phyloP scores from a whole-genome alignment of 1,284 basidiomycete species.

The Lignosus rhinocerotis region DNA sequence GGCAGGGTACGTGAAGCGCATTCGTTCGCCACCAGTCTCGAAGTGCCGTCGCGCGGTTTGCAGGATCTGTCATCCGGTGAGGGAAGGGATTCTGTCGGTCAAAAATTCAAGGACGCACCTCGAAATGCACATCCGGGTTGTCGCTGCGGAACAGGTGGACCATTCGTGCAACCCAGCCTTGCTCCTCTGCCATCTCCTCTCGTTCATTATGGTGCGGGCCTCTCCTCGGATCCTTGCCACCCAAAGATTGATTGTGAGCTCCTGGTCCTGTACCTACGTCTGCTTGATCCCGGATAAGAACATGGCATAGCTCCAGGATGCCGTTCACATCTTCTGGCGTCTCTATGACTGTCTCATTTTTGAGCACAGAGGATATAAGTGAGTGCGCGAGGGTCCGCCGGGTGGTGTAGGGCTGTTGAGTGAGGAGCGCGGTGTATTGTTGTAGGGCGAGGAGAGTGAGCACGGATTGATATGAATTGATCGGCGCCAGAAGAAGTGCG shows the following conservation, averaged over 20 bases:
- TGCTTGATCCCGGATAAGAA: slow-evolving; percentile 86
- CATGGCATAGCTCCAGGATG: slow-evolving; percentile 87
- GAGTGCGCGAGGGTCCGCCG: slow-evolving; percentile 89
- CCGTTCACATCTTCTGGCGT: slow-evolving; percentile 89
- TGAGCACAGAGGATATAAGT: slow-evolving; percentile 87
- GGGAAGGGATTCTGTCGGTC: not conserved
- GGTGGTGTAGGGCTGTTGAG: slow-evolving; percentile 84
- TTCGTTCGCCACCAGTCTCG: slow-evolving; percentile 88
- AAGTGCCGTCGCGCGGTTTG: slow-evolving; percentile 89
- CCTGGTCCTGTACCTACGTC: slow-evolving; percentile 53
- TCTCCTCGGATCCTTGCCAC: slow-evolving; percentile 52
- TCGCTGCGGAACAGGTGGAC: slow-evolving; percentile 91
- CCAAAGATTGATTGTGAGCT: slow-evolving; percentile 34
- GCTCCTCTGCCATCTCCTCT: slow-evolving; percentile 93
- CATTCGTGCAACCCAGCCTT: slow-evolving; percentile 96
- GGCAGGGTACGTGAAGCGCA: slow-evolving; percentile 93
- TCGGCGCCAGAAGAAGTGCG: slow-evolving; percentile 85
- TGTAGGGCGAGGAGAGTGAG: slow-evolving; percentile 92
- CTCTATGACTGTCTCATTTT: slow-evolving; percentile 93
- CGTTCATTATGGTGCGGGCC: slow-evolving; percentile 65
- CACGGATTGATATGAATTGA: slow-evolving; percentile 92
- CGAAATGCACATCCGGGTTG: slow-evolving; percentile 81
- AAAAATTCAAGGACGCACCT: slow-evolving; percentile 51
- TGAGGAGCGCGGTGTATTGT: slow-evolving; percentile 80
- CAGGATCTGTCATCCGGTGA: slow-evolving; percentile 55